Percentiles rank a stretch among this genome's conserved stretches.
These are phyloP conservation scores for Brassica carinata DNA, from an alignment of 345 rosid genomes.

Conservation along the genomic window DNA sequence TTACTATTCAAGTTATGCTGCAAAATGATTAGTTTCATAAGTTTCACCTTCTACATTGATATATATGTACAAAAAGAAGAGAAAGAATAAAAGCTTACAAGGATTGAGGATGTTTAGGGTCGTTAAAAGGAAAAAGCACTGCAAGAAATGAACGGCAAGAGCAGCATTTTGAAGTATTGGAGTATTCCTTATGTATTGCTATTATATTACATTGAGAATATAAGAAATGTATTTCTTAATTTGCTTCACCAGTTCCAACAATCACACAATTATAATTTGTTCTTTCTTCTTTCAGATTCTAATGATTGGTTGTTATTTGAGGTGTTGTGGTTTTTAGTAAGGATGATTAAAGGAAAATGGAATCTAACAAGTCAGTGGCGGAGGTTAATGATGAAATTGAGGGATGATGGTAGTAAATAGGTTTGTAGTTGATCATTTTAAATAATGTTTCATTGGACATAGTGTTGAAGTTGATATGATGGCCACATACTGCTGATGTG, in stretches of 20 bases:
- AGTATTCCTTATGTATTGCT: neutral
- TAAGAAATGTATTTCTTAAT: too few species aligned
- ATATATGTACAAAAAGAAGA: neutral
- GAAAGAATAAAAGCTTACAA: neutral
- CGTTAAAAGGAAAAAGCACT: neutral
- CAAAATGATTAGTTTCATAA: neutral
- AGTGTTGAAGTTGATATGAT: constrained; percentile 84
- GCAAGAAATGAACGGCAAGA: neutral
- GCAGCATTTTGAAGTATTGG: neutral
- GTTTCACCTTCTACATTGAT: neutral
- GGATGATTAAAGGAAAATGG: neutral
- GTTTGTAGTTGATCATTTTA: too few species aligned
- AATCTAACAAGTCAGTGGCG: neutral
- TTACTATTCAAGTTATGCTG: neutral
- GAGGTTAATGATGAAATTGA: neutral
- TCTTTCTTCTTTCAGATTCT: neutral
- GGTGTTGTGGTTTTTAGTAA: too few species aligned
- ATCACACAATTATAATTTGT: neutral
- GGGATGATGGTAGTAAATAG: too few species aligned
- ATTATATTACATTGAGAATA: neutral
- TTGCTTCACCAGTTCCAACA: neutral
- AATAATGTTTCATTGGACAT: constrained; percentile 40
- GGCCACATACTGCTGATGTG: constrained; percentile 96
- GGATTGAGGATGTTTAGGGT: neutral
- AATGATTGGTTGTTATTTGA: neutral